Base-by-base conservation (phyloP, 148 eudicot genomes). In the Talinum fruticosum region DNA sequence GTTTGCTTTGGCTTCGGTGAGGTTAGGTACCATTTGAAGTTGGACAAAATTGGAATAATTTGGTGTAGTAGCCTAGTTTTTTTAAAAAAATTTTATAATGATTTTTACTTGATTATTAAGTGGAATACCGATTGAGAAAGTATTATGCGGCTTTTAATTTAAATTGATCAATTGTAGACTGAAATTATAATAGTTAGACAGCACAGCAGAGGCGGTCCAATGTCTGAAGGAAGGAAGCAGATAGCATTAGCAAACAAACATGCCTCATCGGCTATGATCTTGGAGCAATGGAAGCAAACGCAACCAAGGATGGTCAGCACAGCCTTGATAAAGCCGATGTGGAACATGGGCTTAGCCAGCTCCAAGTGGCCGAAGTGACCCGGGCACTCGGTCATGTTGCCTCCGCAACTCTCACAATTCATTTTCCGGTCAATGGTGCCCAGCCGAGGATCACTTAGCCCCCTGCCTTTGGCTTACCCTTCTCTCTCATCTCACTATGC, bases 331-430 rank as follows among this genome's bases (percentile, higher is more conserved):
- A 96, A 96, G 2, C 98, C 98, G 28, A 96, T 90, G 71, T 96
- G 99, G 79, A 85, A 96, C 98, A 96, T 93, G 10, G 99, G 99
- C 75, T 96, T 96, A 0, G 99, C 99, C 4, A 96, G 96, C 93
- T 96, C 99, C 36, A 96, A 92, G 77, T 96, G 99, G 6, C 99
- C 99, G 68, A 96, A 96, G 73, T 96, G 99, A 23, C 99, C 99
- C 3, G 99, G 97, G 71, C 99, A 96, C 78, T 96, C 99, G 0
- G 98, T 96, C 99, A 93, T 96, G 30, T 85, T 96, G 0, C 97
- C 98, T 84, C 89, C 90, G 74, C 99, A 96, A 6, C 98, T 96
- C 78, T 96, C 99, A 49, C 99, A 96, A 87, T 93, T 96, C 83
- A 90, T 76, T 82, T 96, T 96, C 79, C 99, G 76, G 72, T 96